Conservation (phyloP, 768 basidiomycete species). For the Botryobasidium botryosum region DNA sequence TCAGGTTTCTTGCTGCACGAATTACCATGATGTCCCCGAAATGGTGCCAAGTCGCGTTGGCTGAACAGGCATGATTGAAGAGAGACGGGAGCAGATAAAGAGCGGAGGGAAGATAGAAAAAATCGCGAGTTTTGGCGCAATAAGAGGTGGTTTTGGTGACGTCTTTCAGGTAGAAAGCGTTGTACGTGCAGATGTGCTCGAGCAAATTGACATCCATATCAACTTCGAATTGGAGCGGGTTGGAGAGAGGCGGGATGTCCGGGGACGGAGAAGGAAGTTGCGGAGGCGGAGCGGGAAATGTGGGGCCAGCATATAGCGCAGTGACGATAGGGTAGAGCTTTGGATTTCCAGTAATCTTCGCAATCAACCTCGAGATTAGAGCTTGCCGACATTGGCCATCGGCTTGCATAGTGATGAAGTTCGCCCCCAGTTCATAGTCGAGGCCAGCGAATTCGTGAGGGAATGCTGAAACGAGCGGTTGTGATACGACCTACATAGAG, state of each 20-base stretch:
- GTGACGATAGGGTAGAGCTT: slow-evolving; percentile 12
- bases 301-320: slow-evolving; percentile 18
- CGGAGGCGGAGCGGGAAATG: slow-evolving; percentile 15
- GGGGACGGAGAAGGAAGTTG: too few species aligned
- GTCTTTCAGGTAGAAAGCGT: too few species aligned
- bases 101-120: slow-evolving; percentile 8
- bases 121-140: too few species aligned
- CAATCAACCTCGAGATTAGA: not conserved
- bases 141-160: too few species aligned
- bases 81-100: slow-evolving; percentile 20
- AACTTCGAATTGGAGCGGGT: too few species aligned
- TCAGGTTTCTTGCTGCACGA: slow-evolving; percentile 15
- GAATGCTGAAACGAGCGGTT: not conserved
- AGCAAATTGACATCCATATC: too few species aligned
- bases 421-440: not conserved
- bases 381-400: not conserved
- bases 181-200: too few species aligned
- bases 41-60: slow-evolving; percentile 15
- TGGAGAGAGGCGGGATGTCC: too few species aligned
- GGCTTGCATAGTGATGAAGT: not conserved
- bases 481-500: not conserved
- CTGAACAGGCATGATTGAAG: slow-evolving; percentile 23
- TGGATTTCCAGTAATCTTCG: slow-evolving; percentile 18
- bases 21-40: slow-evolving; percentile 20
- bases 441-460: not conserved